Base-by-base conservation (phyloP, 352 stramenopile genomes). In the Pythium sp. region DNA sequence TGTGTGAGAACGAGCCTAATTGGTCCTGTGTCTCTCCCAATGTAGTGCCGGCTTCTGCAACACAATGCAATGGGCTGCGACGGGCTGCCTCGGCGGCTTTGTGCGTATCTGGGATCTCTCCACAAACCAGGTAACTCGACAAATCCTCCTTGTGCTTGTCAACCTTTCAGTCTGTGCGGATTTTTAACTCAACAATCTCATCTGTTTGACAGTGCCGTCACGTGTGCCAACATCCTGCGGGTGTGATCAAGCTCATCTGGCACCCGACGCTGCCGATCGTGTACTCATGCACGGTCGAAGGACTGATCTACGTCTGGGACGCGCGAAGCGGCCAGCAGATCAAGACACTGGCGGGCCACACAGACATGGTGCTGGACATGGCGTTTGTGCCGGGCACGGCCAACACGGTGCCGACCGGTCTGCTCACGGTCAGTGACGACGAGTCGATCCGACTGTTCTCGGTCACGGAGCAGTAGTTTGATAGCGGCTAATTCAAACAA, bases 61-160 rank as follows among this genome's bases (percentile, higher is more conserved):
- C 63, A 94, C 92, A 51, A 93, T 96, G 80, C 97, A 98, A 70
- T 99, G 97, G 97, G 93, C 86, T 46, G 96, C 97, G 22, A 99
- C 97, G 1, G 97, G 92, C 30, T 97, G 95, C 38, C 91, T 98
- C 2, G 96, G 98, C 65, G 96, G 97, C 62, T 87, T 82, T 32
- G 69, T 99, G 57, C 98, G 98, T 68, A 98, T 99, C 70, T 99
- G 96, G 96, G 97, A 99, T 77, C 84, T 98, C 51, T 82, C 84
- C 9, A 92, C 85, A 1, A 84, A 93, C 69, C 82, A 93, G 64
- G 87, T 93, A 79, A n/a, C 15, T 7, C 15, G 12, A 20, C 18
- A 46, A 46, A 46, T 46, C 38, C 38, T 46, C 12, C 38, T 20
- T 22, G 9, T 20, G 18, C 43, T 51, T 22, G 18, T 20, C 43